Evolutionary conservation across 306 rosid species (phyloP).

Genomic region (Lathyrus sativus): DNA sequence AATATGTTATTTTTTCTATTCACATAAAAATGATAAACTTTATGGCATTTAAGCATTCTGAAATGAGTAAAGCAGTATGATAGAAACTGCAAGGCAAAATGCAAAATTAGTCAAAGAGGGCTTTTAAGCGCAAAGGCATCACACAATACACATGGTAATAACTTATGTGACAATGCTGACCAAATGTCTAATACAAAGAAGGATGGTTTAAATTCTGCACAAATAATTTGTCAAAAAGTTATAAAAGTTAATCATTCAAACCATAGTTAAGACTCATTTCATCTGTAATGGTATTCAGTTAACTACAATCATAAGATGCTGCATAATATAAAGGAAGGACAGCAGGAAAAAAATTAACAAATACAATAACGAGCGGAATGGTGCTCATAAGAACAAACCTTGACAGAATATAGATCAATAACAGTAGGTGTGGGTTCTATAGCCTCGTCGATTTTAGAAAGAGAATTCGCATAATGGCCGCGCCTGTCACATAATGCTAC

Average conservation of each 20-base stretch:
- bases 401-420: too few relatives aligned
- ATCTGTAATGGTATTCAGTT: constrained; percentile 1
- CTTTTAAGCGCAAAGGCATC: constrained; percentile 6
- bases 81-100: not conserved
- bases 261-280: constrained; percentile 25
- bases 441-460: too few relatives aligned
- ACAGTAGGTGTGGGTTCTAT: too few relatives aligned
- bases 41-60: not conserved
- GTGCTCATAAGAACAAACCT: too few relatives aligned
- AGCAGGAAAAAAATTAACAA: too few relatives aligned
- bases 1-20: not conserved
- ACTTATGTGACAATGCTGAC: constrained; percentile 9
- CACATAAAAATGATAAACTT: not conserved
- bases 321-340: too few relatives aligned
- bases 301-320: constrained; percentile 7
- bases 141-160: not conserved
- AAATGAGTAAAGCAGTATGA: not conserved
- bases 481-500: too few relatives aligned
- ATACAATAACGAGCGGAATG: too few relatives aligned
- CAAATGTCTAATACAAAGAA: not conserved
- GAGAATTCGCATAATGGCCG: too few relatives aligned
- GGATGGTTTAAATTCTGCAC: not conserved
- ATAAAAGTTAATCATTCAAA: constrained; percentile 11
- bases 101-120: not conserved
- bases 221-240: constrained; percentile 16